phyloP scores from a whole-genome alignment of 1,284 basidiomycete genomes.

The Ceratobasidium sp. region DNA sequence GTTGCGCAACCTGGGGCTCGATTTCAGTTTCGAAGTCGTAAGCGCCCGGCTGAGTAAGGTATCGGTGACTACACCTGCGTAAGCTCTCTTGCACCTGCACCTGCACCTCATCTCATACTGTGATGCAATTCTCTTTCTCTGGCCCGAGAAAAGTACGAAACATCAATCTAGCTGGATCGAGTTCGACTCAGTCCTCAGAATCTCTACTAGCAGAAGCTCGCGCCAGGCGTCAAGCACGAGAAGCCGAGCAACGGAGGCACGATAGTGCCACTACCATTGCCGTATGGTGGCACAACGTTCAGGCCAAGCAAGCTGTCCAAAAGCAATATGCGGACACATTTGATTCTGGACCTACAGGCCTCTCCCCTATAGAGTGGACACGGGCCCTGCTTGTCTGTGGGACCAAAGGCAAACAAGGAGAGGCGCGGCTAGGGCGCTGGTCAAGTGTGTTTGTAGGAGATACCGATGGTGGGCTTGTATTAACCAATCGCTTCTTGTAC shows the following conservation, averaged over 20 bases:
- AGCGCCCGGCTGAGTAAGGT: conserved; percentile 1
- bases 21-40: neutral
- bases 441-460: conserved; percentile 53
- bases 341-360: conserved; percentile 50
- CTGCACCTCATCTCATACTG: neutral
- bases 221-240: conserved; percentile 62
- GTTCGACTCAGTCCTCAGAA: conserved; percentile 58
- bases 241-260: conserved; percentile 59
- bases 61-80: neutral
- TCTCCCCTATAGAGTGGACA: conserved; percentile 40
- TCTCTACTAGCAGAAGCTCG: conserved; percentile 68
- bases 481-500: neutral
- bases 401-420: conserved; percentile 44
- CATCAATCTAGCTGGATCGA: conserved; percentile 75
- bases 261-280: conserved; percentile 68
- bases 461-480: conserved; percentile 54
- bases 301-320: conserved; percentile 54
- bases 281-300: conserved; percentile 66
- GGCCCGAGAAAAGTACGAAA: conserved; percentile 59
- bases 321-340: conserved; percentile 56
- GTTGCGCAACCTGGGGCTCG: too few relatives aligned
- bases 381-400: conserved; percentile 41
- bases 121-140: conserved; percentile 45
- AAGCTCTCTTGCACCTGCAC: neutral
- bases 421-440: conserved; percentile 58